Evolutionary conservation across 257 asterid genomes (phyloP).

Genomic region (Cynanchum wilfordii): DNA sequence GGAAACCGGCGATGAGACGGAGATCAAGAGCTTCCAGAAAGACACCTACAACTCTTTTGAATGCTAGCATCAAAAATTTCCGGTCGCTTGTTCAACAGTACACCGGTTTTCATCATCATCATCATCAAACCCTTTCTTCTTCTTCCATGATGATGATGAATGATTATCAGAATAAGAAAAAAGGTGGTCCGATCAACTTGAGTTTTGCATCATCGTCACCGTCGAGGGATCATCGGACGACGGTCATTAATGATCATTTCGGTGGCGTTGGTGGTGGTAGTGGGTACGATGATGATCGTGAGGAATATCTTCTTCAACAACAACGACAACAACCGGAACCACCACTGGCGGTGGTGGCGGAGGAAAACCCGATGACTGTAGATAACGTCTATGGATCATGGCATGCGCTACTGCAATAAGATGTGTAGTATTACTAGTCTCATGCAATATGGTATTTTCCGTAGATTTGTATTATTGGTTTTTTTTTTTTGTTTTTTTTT

Average conservation of each 20-base stretch:
- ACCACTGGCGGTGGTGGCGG: not conserved
- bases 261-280: not conserved
- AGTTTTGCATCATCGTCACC: constrained; percentile 27
- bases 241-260: not conserved
- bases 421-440: no score
- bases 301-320: not conserved
- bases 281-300: not conserved
- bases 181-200: constrained; percentile 47
- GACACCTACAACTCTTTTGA: constrained; percentile 45
- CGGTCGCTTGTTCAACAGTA: constrained; percentile 60
- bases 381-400: not conserved
- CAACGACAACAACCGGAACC: no score
- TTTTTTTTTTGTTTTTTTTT: not conserved
- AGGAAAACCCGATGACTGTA: not conserved
- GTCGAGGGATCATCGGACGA: not conserved
- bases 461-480: not conserved
- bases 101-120: constrained; percentile 44
- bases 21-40: constrained; percentile 32
- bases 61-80: constrained; percentile 46
- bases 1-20: constrained; percentile 25
- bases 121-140: constrained; percentile 2
- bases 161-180: constrained; percentile 11
- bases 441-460: not conserved
- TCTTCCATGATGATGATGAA: not conserved
- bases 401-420: no score